phyloP scores from a whole-genome alignment of 73 alveolate species.

The Tetrahymena thermophila region DNA sequence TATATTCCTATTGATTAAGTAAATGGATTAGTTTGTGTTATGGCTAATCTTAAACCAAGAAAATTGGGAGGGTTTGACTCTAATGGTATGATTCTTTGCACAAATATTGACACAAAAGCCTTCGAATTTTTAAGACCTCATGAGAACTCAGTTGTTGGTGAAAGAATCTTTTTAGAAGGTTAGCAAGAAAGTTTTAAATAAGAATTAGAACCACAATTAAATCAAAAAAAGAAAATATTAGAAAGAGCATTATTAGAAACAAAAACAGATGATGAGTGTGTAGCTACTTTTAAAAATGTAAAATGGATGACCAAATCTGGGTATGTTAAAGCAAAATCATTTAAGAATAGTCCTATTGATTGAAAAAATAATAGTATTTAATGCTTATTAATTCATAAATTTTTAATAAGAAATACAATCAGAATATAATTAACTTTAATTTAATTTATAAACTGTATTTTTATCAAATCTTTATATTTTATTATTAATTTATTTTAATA shows the following conservation, averaged over 20 bases:
- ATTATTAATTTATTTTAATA: too few relatives aligned
- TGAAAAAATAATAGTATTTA: too few relatives aligned
- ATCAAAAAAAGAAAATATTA: conserved; percentile 49
- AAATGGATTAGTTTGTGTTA: conserved; percentile 81
- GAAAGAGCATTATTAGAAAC: conserved; percentile 19
- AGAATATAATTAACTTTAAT: background rate
- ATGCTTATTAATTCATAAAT: too few relatives aligned
- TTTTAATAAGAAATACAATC: too few relatives aligned
- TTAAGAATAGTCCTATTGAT: background rate
- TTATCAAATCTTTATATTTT: too few relatives aligned
- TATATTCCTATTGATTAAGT: conserved; percentile 82
- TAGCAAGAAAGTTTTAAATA: conserved; percentile 32
- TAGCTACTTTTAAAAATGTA: conserved; percentile 33
- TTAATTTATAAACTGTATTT: too few relatives aligned
- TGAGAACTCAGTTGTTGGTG: conserved; percentile 76
- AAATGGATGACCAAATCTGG: background rate
- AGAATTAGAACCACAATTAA: conserved; percentile 37
- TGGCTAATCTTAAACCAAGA: conserved; percentile 86
- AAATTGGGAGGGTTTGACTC: conserved; percentile 88
- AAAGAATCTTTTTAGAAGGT: conserved; percentile 57
- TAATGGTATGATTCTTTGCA: conserved; percentile 94
- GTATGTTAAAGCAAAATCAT: background rate
- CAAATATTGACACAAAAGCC: conserved; percentile 57
- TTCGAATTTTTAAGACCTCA: conserved; percentile 93
- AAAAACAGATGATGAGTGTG: conserved; percentile 9